Evolutionary conservation across 108 stramenopile genomes (phyloP).

Genomic region (Epithemia pelagica): DNA sequence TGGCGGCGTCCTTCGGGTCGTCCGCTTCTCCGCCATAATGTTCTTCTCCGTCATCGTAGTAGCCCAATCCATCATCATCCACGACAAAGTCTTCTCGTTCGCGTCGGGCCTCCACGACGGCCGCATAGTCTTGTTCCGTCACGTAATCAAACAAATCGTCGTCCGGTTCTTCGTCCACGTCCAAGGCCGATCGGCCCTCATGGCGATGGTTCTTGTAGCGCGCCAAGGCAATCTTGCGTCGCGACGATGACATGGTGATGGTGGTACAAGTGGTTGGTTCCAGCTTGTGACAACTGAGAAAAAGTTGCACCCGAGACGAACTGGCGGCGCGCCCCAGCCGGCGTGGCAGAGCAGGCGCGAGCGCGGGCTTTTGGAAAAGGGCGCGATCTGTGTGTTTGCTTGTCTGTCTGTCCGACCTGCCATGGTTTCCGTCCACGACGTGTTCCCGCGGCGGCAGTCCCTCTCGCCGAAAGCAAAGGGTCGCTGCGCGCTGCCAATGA

Average conservation of each 20-base stretch:
- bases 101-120: slow-evolving; percentile 76
- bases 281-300: neutral
- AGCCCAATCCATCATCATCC: slow-evolving; percentile 97
- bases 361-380: neutral
- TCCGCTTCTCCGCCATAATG: slow-evolving; percentile 57
- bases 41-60: slow-evolving; percentile 98
- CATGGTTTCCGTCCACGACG: too few relatives aligned
- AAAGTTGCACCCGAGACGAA: neutral
- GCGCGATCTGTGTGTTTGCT: neutral
- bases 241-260: neutral
- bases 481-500: too few relatives aligned
- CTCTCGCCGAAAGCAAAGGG: too few relatives aligned
- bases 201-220: slow-evolving; percentile 3
- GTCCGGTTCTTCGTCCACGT: slow-evolving; percentile 24
- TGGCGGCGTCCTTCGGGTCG: slow-evolving; percentile 20
- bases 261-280: neutral
- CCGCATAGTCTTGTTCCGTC: slow-evolving; percentile 81
- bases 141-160: slow-evolving; percentile 83
- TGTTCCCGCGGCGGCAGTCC: too few relatives aligned
- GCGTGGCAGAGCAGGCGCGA: neutral
- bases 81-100: slow-evolving; percentile 97
- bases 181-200: slow-evolving; percentile 2
- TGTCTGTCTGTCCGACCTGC: neutral
- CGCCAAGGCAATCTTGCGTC: slow-evolving; percentile 1
- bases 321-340: neutral